phyloP scores from a whole-genome alignment of 2,329 filamentous ascomycete genomes.

The Cercospora nicotianae region DNA sequence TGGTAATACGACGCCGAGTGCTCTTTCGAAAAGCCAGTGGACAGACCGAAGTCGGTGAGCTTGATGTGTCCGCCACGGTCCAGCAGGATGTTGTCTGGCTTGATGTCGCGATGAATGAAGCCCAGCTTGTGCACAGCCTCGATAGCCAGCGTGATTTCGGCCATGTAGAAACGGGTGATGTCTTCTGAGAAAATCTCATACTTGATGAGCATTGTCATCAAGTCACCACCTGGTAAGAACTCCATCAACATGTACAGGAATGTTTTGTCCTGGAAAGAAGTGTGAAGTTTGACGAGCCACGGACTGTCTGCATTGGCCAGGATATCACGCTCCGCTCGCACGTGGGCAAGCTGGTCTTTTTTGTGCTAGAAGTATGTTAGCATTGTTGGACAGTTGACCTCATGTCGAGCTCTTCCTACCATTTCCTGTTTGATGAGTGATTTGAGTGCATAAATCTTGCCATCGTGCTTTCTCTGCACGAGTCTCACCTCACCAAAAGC shows the following conservation, averaged over 20 bases:
- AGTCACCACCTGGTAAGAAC: conserved; percentile 93
- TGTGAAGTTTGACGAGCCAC: conserved; percentile 98
- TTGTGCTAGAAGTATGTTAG: conserved; percentile 64
- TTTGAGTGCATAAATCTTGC: conserved; percentile 97
- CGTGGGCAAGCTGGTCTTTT: conserved; percentile 96
- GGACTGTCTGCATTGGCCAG: conserved; percentile 98
- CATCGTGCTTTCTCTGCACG: conserved; percentile 92
- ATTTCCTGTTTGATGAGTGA: conserved; percentile 98
- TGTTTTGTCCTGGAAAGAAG: conserved; percentile 93
- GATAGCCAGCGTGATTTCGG: conserved; percentile 95
- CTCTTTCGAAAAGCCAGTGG: conserved; percentile 95
- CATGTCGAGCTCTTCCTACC: conserved; percentile 47
- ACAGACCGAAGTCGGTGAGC: conserved; percentile 95
- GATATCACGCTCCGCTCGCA: conserved; percentile 96
- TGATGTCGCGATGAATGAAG: conserved; percentile 99
- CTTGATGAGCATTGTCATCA: conserved; percentile 99
- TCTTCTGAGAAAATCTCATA: conserved; percentile 99
- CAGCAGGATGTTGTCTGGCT: conserved; percentile 96
- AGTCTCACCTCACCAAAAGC: conserved; percentile 98
- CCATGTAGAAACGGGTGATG: conserved; percentile 98
- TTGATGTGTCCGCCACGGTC: conserved; percentile 97
- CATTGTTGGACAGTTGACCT: not conserved
- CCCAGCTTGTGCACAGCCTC: conserved; percentile 97
- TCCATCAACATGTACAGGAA: conserved; percentile 99
- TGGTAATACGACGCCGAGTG: conserved; percentile 99